A percentile compares a stretch with the other conserved stretches of the same genome.
Evolutionary conservation across 1,284 basidiomycete genomes (phyloP).

Genomic region (Trametes pubescens): DNA sequence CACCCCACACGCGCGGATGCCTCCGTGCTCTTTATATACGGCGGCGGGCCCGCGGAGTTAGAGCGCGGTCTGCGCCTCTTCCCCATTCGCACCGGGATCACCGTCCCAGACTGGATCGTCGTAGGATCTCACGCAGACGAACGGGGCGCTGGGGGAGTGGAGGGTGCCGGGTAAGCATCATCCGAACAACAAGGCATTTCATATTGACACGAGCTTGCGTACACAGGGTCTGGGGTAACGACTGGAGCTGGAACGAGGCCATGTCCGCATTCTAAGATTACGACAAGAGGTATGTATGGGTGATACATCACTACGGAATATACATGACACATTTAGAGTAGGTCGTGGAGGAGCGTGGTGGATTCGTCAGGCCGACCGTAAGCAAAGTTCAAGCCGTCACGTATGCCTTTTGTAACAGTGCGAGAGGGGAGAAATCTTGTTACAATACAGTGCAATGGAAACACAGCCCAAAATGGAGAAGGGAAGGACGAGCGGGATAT

Average conservation of each 20-base stretch:
- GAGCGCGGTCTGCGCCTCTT: slow-evolving; percentile 77
- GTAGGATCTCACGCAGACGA: slow-evolving; percentile 58
- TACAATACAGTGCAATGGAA: slow-evolving; percentile 77
- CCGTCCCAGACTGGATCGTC: slow-evolving; percentile 80
- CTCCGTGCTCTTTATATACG: slow-evolving; percentile 66
- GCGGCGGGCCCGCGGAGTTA: slow-evolving; percentile 61
- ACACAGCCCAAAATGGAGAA: slow-evolving; percentile 46
- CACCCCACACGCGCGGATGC: slow-evolving; percentile 56
- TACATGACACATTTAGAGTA: slow-evolving; percentile 48
- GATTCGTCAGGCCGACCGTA: slow-evolving; percentile 49
- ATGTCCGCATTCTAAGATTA: slow-evolving; percentile 57
- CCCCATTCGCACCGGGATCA: slow-evolving; percentile 81
- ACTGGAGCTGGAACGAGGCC: slow-evolving; percentile 66
- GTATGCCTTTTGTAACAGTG: slow-evolving; percentile 50
- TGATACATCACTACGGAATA: slow-evolving; percentile 47
- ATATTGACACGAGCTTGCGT: slow-evolving; percentile 25
- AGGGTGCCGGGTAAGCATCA: slow-evolving; percentile 71
- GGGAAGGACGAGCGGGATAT: slow-evolving; percentile 52
- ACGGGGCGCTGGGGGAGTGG: slow-evolving; percentile 73
- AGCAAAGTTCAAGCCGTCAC: slow-evolving; percentile 63
- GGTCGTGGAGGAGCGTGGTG: slow-evolving; percentile 43
- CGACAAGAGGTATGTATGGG: slow-evolving; percentile 44
- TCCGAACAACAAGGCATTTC: slow-evolving; percentile 16
- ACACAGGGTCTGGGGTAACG: slow-evolving; percentile 44
- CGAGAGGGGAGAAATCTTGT: slow-evolving; percentile 61